Evolutionary conservation across 192 early-diverging fungal genomes (phyloP), one percentile per base, ranked within the genome.

Genomic region (Coemansia erecta): DNA sequence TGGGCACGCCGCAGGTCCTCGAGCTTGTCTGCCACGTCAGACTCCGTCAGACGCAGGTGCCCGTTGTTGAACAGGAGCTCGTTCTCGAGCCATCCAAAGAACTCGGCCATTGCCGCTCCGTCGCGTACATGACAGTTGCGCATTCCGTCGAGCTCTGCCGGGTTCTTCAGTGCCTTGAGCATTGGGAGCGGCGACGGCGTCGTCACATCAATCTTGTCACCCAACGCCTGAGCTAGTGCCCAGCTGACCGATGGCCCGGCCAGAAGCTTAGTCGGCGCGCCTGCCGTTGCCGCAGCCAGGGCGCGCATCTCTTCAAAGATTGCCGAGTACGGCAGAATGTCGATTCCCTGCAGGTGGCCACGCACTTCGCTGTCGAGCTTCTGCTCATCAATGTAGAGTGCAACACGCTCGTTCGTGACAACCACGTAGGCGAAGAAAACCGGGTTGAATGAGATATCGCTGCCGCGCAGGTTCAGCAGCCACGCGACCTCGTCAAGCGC

Each of bases 401-500:
- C 80, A 28, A 84, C 87, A 22, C 77, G 70, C 58, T 83, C 66
- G 39, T 70, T 53, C 12, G 94, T 94, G 45, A 98, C 77, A 8
- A 97, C 64, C 3, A 92, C 88, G 66, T 95, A 98, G 1, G 94
- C 82, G 69, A 93, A 92, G 77, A 98, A 97, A 14, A 98, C 95
- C 0, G 97, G 97, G 64, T 98, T 98, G 83, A 87, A 98, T 52
- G 83, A 80, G 64, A 98, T 91, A 64, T 98, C 97, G 23, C 87
- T 87, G n/a, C 97, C 97, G 58, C 97, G 89, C 51, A 98, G 76
- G 68, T 98, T 98, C 75, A 94, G 93, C 31, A 98, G 82, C 97
- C 97, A 98, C 10, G 92, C 92, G 60, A 98, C 85, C 78, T 98
- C 97, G 71, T 97, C 97, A 53, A 99, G 81, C 8, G 88, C 93